phyloP scores from a whole-genome alignment of 1,139 yeast genomes.

The Magnusiomyces paraingens region DNA sequence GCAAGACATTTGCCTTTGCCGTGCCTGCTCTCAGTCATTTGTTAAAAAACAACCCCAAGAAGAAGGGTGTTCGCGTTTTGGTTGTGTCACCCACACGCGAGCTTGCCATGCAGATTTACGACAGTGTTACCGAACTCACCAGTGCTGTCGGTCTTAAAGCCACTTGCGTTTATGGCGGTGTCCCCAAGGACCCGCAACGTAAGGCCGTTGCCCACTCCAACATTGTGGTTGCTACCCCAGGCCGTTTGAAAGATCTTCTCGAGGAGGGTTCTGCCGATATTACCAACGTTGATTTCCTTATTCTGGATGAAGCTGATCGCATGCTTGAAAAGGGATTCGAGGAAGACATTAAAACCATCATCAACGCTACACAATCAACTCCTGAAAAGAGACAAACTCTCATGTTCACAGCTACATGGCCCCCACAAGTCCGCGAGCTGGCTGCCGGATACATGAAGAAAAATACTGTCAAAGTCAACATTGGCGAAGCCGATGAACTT shows the following conservation, averaged over 20 bases:
- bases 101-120: conserved; percentile 88
- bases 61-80: conserved; percentile 60
- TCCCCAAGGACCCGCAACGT: conserved; percentile 88
- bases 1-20: conserved; percentile 96
- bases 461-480: conserved; percentile 76
- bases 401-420: conserved; percentile 90
- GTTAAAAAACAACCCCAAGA: conserved; percentile 20
- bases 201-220: conserved; percentile 55
- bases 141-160: conserved; percentile 56
- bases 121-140: conserved; percentile 67
- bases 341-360: conserved; percentile 84
- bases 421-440: conserved; percentile 85
- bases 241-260: conserved; percentile 83
- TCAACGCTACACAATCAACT: conserved; percentile 45
- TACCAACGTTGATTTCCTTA: conserved; percentile 64
- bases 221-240: conserved; percentile 95
- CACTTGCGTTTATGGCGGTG: conserved; percentile 95
- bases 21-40: conserved; percentile 89
- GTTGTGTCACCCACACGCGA: conserved; percentile 97
- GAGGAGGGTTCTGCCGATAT: conserved; percentile 82
- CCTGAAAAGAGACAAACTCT: conserved; percentile 60
- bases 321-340: conserved; percentile 97
- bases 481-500: conserved; percentile 91
- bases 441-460: conserved; percentile 75
- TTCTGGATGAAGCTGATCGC: conserved; percentile 96